Conservation (phyloP, 2,329 filamentous ascomycete species). For the Hyphodiscus sp. region DNA sequence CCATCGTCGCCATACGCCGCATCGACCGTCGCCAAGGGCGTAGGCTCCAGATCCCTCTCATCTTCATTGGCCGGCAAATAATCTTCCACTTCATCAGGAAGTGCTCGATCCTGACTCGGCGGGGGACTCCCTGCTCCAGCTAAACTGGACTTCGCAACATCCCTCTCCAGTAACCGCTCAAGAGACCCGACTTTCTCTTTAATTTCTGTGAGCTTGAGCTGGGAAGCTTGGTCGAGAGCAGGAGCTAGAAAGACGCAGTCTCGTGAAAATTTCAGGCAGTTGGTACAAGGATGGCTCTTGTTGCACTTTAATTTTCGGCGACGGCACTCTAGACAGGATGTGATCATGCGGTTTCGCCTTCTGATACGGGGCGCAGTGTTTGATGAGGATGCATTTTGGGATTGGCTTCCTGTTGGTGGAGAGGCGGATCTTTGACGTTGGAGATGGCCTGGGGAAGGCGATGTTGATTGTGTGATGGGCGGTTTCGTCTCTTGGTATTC, state of each 20-base stretch:
- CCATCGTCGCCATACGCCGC: conserved; percentile 60
- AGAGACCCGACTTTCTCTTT: conserved; percentile 72
- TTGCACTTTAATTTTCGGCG: conserved; percentile 75
- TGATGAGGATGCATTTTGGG: neutral
- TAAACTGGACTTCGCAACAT: conserved; percentile 47
- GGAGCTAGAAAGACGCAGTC: conserved; percentile 37
- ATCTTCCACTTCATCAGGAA: conserved; percentile 44
- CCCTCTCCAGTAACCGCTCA: conserved; percentile 62
- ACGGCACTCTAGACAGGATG: conserved; percentile 64
- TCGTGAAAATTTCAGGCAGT: conserved; percentile 35
- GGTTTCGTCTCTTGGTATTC: conserved; percentile 3
- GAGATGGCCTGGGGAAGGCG: neutral
- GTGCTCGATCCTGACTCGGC: conserved; percentile 16
- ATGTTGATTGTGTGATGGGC: neutral
- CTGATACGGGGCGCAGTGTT: conserved; percentile 22
- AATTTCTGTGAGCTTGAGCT: conserved; percentile 66
- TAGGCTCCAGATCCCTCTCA: conserved; percentile 58
- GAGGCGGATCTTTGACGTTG: conserved; percentile 1
- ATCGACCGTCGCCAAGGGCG: conserved; percentile 56
- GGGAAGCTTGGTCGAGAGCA: conserved; percentile 58
- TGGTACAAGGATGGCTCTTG: conserved; percentile 61
- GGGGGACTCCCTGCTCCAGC: neutral
- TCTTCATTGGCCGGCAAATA: conserved; percentile 40
- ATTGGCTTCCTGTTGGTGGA: neutral
- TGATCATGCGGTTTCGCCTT: conserved; percentile 58